Evolutionary conservation across 495 filamentous ascomycete genomes (phyloP), one percentile per base, ranked within the genome.

Genomic region (Venustampulla echinocandica): DNA sequence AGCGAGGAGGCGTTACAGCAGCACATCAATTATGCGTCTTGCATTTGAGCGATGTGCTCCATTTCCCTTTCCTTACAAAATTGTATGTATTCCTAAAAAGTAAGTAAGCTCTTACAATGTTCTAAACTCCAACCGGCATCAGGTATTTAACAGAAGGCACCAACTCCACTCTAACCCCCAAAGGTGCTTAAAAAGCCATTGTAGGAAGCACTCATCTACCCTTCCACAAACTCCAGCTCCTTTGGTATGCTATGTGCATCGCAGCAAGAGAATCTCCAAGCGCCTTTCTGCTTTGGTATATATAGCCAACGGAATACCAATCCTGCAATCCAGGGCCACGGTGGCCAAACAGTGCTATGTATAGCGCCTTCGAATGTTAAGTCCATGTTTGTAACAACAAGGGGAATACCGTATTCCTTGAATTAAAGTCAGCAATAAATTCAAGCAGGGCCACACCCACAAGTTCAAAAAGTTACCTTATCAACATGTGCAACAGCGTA

Each of bases 221-320:
- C n/a, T 35, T 50, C 27, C 11, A 58, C 50, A 48, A 61, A 56
- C 39, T 42, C 46, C 56, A 68, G 44, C 41, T 63, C 61, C 55
- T 55, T 56, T 33, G 59, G 65, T 35, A 45, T 43, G 4, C 63
- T 60, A 44, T 58, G 43, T 4, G 53, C 53, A 50, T 65, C 63
- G 33, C 65, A 69, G 13, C 62, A 64, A 36, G 65, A 51, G 44
- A 71, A 70, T 14, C 64, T 60, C 69, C 67, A 71, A 32, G 58
- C 53, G 0, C 62, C 64, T 35, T 54, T 57, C 28, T 67, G 52
- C 40, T 46, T 50, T 4, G 59, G 50, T 4, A 52, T 35, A 38
- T 47, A 55, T 1, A 46, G 22, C 41, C 32, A 57, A 28, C 54
- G 44, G 24, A 64, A 54, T 5, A 59, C 25, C 19, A 54, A 18